Percentiles rank a stretch among this genome's conserved stretches.
Evolutionary conservation across 1,284 basidiomycete species (phyloP).

Genomic region (Boletus calvinii): DNA sequence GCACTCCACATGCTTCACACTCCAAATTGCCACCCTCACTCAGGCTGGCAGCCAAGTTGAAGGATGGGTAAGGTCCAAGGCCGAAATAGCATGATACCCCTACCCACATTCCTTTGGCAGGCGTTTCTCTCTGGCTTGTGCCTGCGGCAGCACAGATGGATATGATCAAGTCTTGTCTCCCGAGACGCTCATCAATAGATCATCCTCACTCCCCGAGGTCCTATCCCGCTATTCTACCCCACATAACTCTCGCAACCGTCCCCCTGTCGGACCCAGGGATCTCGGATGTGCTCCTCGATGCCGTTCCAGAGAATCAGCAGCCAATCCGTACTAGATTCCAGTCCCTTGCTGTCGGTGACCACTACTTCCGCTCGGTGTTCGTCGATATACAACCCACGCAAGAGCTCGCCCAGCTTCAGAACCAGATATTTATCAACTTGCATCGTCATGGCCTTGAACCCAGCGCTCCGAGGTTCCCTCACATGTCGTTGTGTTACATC

Average conservation of each 20-base stretch:
- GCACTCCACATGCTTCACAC: background rate
- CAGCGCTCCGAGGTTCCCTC: slow-evolving; percentile 57
- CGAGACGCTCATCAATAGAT: slow-evolving; percentile 23
- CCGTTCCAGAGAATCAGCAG: slow-evolving; percentile 39
- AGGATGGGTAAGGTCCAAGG: slow-evolving; percentile 24
- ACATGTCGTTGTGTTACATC: slow-evolving; percentile 72
- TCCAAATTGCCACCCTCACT: too few relatives aligned
- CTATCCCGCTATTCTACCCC: slow-evolving; percentile 64
- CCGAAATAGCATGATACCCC: background rate
- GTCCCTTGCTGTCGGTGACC: slow-evolving; percentile 52
- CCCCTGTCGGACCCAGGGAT: slow-evolving; percentile 26
- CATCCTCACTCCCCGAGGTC: slow-evolving; percentile 22
- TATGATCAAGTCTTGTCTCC: slow-evolving; percentile 47
- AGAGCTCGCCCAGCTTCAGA: slow-evolving; percentile 50
- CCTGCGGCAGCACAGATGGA: slow-evolving; percentile 42
- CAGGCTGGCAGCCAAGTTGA: background rate
- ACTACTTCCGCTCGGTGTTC: slow-evolving; percentile 72
- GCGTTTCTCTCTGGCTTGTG: slow-evolving; percentile 63
- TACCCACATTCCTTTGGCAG: slow-evolving; percentile 35
- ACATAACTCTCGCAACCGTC: slow-evolving; percentile 64
- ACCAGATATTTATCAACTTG: slow-evolving; percentile 44
- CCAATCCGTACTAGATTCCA: slow-evolving; percentile 42
- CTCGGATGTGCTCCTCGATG: slow-evolving; percentile 37
- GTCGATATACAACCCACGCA: slow-evolving; percentile 46
- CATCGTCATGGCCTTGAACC: slow-evolving; percentile 35